Conservation (phyloP, 2,329 filamentous ascomycete genomes). For the Colletotrichum sp. region DNA sequence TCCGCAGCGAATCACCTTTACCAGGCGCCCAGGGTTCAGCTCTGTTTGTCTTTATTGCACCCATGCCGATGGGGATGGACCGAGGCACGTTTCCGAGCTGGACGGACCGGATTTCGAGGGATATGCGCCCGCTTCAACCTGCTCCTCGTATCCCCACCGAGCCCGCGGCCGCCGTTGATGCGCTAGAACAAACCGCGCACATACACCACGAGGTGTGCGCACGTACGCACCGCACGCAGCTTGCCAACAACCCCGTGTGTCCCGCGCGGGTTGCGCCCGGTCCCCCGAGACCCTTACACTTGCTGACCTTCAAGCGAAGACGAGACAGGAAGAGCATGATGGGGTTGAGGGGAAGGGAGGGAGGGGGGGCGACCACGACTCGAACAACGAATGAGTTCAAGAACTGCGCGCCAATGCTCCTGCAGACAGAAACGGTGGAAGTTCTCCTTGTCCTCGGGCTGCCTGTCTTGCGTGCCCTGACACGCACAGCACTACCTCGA, state of each 20-base stretch:
- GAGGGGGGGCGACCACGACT: background rate
- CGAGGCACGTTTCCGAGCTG: background rate
- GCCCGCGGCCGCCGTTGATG: background rate
- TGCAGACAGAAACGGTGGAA: background rate
- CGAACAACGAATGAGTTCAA: background rate
- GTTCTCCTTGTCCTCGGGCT: background rate
- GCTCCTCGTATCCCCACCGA: background rate
- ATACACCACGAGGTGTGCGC: background rate
- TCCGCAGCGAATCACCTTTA: background rate
- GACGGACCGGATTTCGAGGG: background rate
- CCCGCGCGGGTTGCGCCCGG: background rate
- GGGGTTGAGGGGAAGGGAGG: background rate
- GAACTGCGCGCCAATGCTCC: constrained; percentile 2
- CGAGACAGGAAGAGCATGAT: background rate
- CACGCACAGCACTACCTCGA: background rate
- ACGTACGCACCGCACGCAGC: background rate
- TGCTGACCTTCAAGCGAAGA: constrained; percentile 9
- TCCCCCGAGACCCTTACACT: background rate
- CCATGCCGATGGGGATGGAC: background rate
- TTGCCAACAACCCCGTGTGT: background rate
- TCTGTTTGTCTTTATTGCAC: background rate
- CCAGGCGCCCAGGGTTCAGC: background rate
- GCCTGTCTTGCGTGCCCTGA: background rate
- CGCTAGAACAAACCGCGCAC: background rate
- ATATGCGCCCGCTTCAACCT: background rate